Conservation (phyloP, 306 rosid species). For the Gynostemma pentaphyllum region DNA sequence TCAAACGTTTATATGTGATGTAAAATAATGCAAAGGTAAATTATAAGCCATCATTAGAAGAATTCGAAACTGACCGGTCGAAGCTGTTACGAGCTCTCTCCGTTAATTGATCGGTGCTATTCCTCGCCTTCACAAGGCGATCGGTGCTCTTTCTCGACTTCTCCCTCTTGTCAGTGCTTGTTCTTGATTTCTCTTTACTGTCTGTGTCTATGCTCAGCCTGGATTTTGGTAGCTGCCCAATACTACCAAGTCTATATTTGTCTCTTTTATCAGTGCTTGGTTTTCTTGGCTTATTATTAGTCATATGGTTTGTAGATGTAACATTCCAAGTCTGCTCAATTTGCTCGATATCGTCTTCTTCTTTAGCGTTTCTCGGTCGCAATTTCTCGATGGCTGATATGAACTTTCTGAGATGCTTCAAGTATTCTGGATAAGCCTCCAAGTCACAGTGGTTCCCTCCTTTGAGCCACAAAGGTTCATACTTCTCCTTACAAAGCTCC, state of each 20-base stretch:
- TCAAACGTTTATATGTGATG: too few relatives aligned
- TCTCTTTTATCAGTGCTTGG: slow-evolving; percentile 26
- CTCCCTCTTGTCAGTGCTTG: slow-evolving; percentile 34
- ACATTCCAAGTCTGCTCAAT: not conserved
- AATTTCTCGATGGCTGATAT: slow-evolving; percentile 42
- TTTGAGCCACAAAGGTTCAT: slow-evolving; percentile 55
- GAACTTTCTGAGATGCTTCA: slow-evolving; percentile 49
- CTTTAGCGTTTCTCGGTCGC: not conserved
- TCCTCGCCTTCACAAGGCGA: slow-evolving; percentile 28
- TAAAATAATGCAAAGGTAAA: too few relatives aligned
- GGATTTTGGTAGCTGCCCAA: not conserved
- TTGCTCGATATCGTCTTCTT: slow-evolving; percentile 10
- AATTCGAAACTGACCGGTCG: slow-evolving; percentile 31
- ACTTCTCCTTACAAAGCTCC: slow-evolving; percentile 58
- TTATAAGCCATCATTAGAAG: too few relatives aligned
- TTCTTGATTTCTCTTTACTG: slow-evolving; percentile 33
- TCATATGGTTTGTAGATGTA: not conserved
- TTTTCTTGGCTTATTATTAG: slow-evolving; percentile 24
- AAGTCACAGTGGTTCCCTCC: slow-evolving; percentile 59
- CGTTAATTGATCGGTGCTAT: slow-evolving; percentile 41
- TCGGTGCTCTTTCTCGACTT: slow-evolving; percentile 39
- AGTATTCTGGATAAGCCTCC: slow-evolving; percentile 54
- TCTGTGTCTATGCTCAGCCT: slow-evolving; percentile 42
- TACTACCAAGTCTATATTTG: not conserved
- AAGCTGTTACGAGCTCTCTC: slow-evolving; percentile 62